Base-by-base conservation (phyloP, 108 stramenopile genomes). In the Skeletonema potamos region DNA sequence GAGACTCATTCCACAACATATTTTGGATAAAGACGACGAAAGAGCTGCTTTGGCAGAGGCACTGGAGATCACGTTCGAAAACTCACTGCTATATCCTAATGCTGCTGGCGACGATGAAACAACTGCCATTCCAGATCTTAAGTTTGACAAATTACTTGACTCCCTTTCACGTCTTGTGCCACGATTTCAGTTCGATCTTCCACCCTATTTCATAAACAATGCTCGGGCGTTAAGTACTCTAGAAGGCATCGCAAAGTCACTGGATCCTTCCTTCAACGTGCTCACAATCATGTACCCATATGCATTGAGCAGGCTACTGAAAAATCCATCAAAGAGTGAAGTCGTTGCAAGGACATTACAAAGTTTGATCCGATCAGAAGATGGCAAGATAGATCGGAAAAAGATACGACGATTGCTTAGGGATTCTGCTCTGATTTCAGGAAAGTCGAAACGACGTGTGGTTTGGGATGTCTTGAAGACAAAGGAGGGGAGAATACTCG, bases 161-260 rank as follows among this genome's bases (percentile, higher is more conserved):
- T 77, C 79, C 1, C 62, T 92, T 26, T 64, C 81, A 1, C 75
- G 83, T 1, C 67, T 92, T n/a, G 79, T 92, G n/a, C 87, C 89
- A 39, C 51, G 88, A 28, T 91, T 91, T 74, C 84, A 83, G 44
- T 89, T 91, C 48, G 80, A 87, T 55, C 70, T 91, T 10, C 90
- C 90, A 15, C 90, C 90, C 2, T 91, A 91, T 64, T 91, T 89
- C 60, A 72, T 91, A 28, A 89, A 88, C 81, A 91, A 91, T 66
- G 87, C 85, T 12, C 75, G 90, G 6, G 86, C 88, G 0, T 39
- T 92, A 10, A 76, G 70, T 27, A 92, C 88, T 3, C 62, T 92
- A 32, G 90, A 92, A 66, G 90, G 90, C 12, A 87, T 89, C 67
- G 90, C 90, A 1, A 73, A 83, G 55, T 75, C 77, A n/a, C 66